Evolutionary conservation across 768 basidiomycete genomes (phyloP).

Genomic region (Termitomyces sp.): DNA sequence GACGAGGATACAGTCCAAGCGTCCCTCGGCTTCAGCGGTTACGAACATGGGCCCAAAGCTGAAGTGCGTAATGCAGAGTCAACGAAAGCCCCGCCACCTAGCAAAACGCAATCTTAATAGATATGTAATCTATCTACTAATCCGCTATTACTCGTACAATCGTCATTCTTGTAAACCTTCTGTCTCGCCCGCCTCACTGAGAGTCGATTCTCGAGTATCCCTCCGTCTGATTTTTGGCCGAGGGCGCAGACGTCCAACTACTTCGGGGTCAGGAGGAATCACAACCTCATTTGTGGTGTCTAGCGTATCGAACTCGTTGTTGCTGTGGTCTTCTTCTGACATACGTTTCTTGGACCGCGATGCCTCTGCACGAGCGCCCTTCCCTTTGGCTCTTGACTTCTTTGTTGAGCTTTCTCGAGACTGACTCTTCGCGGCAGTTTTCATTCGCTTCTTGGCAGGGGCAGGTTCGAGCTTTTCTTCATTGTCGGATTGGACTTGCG

Average conservation of each 20-base stretch:
- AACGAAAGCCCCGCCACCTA: neutral
- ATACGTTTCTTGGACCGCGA: slow-evolving; percentile 11
- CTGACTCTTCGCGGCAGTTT: slow-evolving; percentile 13
- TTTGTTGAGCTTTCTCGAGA: slow-evolving; percentile 3
- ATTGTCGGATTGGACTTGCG: slow-evolving; percentile 12
- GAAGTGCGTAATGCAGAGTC: slow-evolving; percentile 19
- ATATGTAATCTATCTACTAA: slow-evolving; percentile 4
- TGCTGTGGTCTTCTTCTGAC: neutral
- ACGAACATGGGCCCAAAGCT: slow-evolving; percentile 49
- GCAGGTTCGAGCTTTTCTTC: slow-evolving; percentile 18
- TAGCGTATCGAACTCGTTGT: neutral
- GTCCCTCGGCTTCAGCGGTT: slow-evolving; percentile 72
- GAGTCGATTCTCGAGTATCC: neutral
- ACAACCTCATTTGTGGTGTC: neutral
- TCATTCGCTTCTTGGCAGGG: slow-evolving; percentile 26
- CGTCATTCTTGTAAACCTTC: neutral
- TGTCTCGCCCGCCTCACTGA: neutral
- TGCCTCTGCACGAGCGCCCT: neutral
- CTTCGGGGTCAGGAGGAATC: slow-evolving; percentile 17
- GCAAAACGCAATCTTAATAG: slow-evolving; percentile 4
- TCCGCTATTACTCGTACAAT: neutral
- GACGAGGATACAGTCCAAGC: slow-evolving; percentile 72
- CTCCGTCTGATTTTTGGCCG: slow-evolving; percentile 26
- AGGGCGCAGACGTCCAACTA: slow-evolving; percentile 27
- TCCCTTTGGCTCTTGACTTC: slow-evolving; percentile 8